A percentile compares a stretch with the other conserved stretches of the same genome.
phyloP scores from a whole-genome alignment of 805 yeast species.

The Saccharomyces paradoxus region DNA sequence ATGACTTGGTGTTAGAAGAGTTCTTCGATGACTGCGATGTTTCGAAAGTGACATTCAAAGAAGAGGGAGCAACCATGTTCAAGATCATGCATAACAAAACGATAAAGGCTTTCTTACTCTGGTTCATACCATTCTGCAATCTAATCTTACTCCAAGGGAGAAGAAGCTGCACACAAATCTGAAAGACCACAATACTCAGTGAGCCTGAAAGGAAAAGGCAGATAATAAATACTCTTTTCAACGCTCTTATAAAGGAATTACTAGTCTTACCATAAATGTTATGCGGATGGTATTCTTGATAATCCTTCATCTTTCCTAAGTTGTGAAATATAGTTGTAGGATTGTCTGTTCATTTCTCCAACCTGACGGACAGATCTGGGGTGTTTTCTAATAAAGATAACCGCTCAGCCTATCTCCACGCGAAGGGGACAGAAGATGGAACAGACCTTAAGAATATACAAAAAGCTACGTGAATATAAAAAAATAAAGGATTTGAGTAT shows the following conservation, averaged over 20 bases:
- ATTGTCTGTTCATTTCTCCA: neutral
- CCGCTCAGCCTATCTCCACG: neutral
- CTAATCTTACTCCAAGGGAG: slow-evolving; percentile 22
- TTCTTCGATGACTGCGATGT: slow-evolving; percentile 40
- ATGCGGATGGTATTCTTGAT: neutral
- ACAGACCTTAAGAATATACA: neutral
- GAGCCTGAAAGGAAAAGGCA: neutral
- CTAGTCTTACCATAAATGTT: neutral
- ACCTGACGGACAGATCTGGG: neutral
- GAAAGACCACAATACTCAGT: neutral
- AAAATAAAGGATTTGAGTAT: neutral
- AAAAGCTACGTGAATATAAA: neutral
- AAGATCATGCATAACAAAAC: slow-evolving; percentile 43
- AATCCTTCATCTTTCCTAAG: neutral
- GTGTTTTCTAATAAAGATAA: neutral
- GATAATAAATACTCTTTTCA: neutral
- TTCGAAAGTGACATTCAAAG: slow-evolving; percentile 7
- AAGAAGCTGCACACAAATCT: neutral
- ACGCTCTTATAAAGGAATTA: neutral
- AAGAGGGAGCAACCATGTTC: slow-evolving; percentile 42
- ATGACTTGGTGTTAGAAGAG: slow-evolving; percentile 14
- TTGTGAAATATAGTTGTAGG: neutral
- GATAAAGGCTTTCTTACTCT: slow-evolving; percentile 52
- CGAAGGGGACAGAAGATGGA: neutral
- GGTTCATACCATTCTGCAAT: slow-evolving; percentile 37